A percentile compares a stretch with the other conserved stretches of the same genome.
Evolutionary conservation across 2,329 filamentous ascomycete genomes (phyloP).

Genomic region (Bertia moriformis): DNA sequence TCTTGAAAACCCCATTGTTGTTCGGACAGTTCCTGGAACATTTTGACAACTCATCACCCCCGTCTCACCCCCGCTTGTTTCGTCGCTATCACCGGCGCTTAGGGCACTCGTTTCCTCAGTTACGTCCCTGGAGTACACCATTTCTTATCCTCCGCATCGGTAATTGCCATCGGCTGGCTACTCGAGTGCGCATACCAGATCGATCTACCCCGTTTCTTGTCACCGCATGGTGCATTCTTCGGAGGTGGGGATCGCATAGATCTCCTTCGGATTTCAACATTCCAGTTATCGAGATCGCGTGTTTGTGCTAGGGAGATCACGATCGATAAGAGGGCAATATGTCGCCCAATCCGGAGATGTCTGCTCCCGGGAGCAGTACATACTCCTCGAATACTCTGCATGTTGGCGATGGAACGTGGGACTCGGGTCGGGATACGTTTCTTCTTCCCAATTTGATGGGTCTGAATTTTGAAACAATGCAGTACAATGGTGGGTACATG

Average conservation of each 20-base stretch:
- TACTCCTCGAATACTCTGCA: constrained; percentile 46
- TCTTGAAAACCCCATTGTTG: too few species aligned
- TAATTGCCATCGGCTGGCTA: constrained; percentile 4
- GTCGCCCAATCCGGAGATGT: constrained; percentile 18
- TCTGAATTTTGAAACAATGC: constrained; percentile 51
- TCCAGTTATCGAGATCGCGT: constrained; percentile 17
- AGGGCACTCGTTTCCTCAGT: too few species aligned
- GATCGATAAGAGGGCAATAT: constrained; percentile 4
- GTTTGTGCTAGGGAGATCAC: neutral
- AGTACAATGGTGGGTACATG: constrained; percentile 41
- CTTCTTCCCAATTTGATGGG: constrained; percentile 49
- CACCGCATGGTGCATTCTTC: constrained; percentile 24
- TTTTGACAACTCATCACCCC: neutral
- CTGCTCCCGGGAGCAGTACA: constrained; percentile 42
- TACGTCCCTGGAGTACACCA: too few species aligned
- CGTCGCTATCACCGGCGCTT: neutral
- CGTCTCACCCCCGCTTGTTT: neutral
- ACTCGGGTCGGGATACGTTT: constrained; percentile 44
- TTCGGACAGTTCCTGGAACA: too few species aligned
- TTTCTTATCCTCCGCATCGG: neutral
- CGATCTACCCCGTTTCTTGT: constrained; percentile 2
- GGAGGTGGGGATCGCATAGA: constrained; percentile 24
- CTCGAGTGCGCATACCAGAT: too few species aligned
- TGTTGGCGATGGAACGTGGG: constrained; percentile 56
- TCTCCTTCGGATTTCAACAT: constrained; percentile 22